Percentiles rank a stretch among this genome's conserved stretches.
Evolutionary conservation across 345 rosid species (phyloP).

Genomic region (Reutealis trisperma): DNA sequence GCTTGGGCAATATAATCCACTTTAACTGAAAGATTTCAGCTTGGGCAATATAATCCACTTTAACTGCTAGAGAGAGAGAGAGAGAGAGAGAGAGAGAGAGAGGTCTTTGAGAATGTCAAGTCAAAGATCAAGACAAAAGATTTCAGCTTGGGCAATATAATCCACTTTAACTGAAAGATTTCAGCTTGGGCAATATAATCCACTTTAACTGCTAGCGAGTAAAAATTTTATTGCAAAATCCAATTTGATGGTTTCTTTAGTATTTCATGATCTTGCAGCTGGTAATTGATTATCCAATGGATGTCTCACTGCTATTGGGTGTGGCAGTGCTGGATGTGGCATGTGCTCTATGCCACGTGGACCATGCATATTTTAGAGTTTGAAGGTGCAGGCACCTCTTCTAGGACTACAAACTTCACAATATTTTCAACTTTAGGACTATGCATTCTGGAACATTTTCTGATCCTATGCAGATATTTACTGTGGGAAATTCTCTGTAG

Average conservation of each 20-base stretch:
- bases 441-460: neutral
- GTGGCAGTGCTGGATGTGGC: neutral
- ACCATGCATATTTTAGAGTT: neutral
- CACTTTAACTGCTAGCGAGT: neutral
- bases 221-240: neutral
- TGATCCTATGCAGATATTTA: neutral
- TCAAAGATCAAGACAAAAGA: too few relatives aligned
- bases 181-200: neutral
- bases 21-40: neutral
- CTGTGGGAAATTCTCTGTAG: slow-evolving; percentile 44
- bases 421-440: neutral
- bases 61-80: neutral
- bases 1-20: neutral
- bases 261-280: neutral
- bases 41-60: neutral
- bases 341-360: neutral
- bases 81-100: too few relatives aligned
- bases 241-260: neutral
- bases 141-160: too few relatives aligned
- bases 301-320: neutral
- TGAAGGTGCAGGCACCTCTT: neutral
- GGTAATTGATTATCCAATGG: too few relatives aligned
- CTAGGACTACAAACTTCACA: neutral
- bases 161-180: too few relatives aligned
- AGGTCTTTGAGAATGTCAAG: too few relatives aligned